Percentiles rank a stretch among this genome's conserved stretches.
phyloP scores from a whole-genome alignment of 140 eudicot genomes.

The Erigeron philadelphicus region DNA sequence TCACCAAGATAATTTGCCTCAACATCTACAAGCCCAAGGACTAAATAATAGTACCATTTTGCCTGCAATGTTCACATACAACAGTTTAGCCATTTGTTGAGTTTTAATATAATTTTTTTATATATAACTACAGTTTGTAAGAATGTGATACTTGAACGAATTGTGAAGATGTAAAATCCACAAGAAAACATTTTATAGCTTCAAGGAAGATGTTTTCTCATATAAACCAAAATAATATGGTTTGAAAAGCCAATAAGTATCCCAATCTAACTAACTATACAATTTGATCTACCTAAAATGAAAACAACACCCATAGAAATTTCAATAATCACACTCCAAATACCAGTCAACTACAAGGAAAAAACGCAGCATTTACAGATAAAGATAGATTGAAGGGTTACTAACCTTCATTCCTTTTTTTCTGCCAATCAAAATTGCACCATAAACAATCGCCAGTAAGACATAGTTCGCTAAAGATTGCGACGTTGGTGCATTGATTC shows the following conservation, averaged over 20 bases:
- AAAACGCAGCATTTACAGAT: not conserved
- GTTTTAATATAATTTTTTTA: slow-evolving; percentile 13
- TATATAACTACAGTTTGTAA: not conserved
- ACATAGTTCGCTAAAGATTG: slow-evolving; percentile 82
- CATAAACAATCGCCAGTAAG: slow-evolving; percentile 66
- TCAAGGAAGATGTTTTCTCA: too few relatives aligned
- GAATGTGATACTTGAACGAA: too few relatives aligned
- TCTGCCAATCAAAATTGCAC: slow-evolving; percentile 50
- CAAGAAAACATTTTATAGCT: too few relatives aligned
- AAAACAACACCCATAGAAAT: not conserved
- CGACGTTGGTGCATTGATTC: slow-evolving; percentile 88
- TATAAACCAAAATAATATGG: too few relatives aligned
- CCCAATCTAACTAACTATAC: not conserved
- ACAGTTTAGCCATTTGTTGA: slow-evolving; percentile 2
- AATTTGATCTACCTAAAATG: not conserved
- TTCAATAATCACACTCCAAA: not conserved
- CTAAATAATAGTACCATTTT: slow-evolving; percentile 77
- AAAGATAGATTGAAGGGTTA: slow-evolving; percentile 19
- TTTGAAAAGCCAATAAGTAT: not conserved
- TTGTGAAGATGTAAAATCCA: too few relatives aligned
- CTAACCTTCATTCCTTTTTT: slow-evolving; percentile 62
- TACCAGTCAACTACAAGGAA: slow-evolving; percentile 10
- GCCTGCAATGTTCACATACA: slow-evolving; percentile 44
- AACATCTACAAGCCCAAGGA: slow-evolving; percentile 80
- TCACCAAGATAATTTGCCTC: slow-evolving; percentile 92